Conservation (phyloP, 1,284 basidiomycete genomes). For the Rhizopogon hawkerae region DNA sequence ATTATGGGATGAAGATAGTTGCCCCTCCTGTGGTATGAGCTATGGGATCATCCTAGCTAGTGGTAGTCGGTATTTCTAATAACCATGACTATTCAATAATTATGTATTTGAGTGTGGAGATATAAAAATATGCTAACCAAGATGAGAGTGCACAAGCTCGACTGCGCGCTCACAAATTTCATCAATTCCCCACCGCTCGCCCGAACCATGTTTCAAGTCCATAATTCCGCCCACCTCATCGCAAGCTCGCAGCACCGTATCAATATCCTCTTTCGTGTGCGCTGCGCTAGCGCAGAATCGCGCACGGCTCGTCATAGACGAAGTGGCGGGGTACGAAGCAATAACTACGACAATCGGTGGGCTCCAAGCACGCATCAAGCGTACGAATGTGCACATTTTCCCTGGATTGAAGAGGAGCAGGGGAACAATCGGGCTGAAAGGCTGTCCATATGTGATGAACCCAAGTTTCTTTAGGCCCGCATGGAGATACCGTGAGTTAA, state of each 20-base stretch:
- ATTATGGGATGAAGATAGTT: no score
- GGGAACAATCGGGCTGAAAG: slow-evolving; percentile 85
- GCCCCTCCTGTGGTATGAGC: no score
- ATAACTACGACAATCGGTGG: slow-evolving; percentile 82
- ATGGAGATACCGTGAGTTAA: slow-evolving; percentile 91
- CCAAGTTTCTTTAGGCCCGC: slow-evolving; percentile 81
- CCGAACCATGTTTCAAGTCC: slow-evolving; percentile 68
- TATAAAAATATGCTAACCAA: no score
- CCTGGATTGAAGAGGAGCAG: slow-evolving; percentile 86
- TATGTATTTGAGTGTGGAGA: no score
- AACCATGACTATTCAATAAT: no score
- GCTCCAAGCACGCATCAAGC: slow-evolving; percentile 74
- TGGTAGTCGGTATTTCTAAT: no score
- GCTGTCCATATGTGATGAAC: slow-evolving; percentile 90
- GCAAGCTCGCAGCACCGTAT: slow-evolving; percentile 73
- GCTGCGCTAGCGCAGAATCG: slow-evolving; percentile 90
- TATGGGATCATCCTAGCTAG: no score
- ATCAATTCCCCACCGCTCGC: slow-evolving; percentile 73
- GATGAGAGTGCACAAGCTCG: slow-evolving; percentile 51
- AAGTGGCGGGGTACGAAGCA: slow-evolving; percentile 84
- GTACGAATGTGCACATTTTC: slow-evolving; percentile 80
- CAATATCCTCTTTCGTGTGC: slow-evolving; percentile 93
- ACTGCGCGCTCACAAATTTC: slow-evolving; percentile 63
- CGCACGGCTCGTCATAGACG: slow-evolving; percentile 78
- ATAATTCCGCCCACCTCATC: slow-evolving; percentile 84